Conservation (phyloP, 176 grass and related monocot genomes). For the Olyra latifolia region DNA sequence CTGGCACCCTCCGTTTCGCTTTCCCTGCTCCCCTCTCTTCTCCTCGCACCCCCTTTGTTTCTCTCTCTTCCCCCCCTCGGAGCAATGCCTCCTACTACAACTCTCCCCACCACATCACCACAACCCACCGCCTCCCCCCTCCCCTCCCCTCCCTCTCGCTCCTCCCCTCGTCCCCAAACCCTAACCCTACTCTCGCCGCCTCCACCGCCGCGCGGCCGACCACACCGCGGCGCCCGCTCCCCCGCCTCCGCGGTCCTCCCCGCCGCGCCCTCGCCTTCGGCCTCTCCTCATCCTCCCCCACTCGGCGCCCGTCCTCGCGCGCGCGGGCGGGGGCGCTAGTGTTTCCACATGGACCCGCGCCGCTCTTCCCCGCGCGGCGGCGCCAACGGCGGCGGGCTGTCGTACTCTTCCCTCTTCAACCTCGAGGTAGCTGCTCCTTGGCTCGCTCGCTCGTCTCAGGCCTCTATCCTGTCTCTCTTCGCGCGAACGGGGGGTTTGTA, state of each 20-base stretch:
- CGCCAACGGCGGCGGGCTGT: conserved; percentile 62
- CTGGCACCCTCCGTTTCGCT: conserved; percentile 34
- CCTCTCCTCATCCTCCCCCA: background rate
- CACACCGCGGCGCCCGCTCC: no score
- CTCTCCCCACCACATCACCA: conserved; percentile 51
- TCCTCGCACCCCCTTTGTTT: conserved; percentile 30
- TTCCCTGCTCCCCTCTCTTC: conserved; percentile 54
- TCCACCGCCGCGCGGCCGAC: no score
- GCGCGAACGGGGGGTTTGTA: background rate
- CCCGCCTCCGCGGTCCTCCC: no score
- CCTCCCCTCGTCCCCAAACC: conserved; percentile 33
- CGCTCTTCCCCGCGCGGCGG: conserved; percentile 52
- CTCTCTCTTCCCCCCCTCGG: conserved; percentile 33
- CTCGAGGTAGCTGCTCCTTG: conserved; percentile 59
- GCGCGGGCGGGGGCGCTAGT: conserved; percentile 31
- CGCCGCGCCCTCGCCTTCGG: background rate
- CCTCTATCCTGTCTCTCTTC: background rate
- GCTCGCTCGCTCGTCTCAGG: background rate
- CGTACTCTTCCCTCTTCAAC: conserved; percentile 85
- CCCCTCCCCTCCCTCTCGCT: conserved; percentile 17
- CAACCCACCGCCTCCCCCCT: conserved; percentile 43
- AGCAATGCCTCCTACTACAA: conserved; percentile 49
- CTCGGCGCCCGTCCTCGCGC: conserved; percentile 8
- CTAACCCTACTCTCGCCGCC: conserved; percentile 59
- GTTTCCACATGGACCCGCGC: conserved; percentile 78